Conservation (phyloP, 306 rosid genomes). For the Medicago arabica region DNA sequence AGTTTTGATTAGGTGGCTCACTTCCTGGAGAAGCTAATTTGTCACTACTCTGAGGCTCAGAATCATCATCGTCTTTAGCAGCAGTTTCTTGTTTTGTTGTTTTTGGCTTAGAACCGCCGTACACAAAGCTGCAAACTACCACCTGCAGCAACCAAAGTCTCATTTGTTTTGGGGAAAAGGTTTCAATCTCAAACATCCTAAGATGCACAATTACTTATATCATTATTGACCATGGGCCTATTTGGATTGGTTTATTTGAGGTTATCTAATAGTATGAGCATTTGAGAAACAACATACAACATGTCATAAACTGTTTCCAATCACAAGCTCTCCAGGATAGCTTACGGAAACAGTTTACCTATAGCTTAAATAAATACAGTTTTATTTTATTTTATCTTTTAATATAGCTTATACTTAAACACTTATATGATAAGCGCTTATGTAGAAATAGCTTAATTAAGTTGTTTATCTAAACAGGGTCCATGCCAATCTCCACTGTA, state of each 20-base stretch:
- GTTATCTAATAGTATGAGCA: background rate
- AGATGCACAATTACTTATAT: slow-evolving; percentile 11
- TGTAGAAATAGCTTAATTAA: background rate
- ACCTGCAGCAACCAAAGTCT: slow-evolving; percentile 62
- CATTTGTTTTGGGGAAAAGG: background rate
- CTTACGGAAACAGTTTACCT: background rate
- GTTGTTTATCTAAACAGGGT: background rate
- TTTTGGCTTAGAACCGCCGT: slow-evolving; percentile 74
- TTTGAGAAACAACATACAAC: background rate
- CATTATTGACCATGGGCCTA: background rate
- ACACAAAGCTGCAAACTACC: slow-evolving; percentile 83
- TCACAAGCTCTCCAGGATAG: background rate
- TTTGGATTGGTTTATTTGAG: background rate
- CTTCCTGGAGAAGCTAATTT: slow-evolving; percentile 60
- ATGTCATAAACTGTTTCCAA: no score
- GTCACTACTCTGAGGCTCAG: slow-evolving; percentile 59
- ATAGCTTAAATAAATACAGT: no score
- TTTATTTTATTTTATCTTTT: no score
- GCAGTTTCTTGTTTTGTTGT: slow-evolving; percentile 53
- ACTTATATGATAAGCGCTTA: background rate
- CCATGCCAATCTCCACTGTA: background rate
- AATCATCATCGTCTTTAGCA: slow-evolving; percentile 50
- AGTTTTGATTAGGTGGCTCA: slow-evolving; percentile 64
- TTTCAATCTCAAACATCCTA: slow-evolving; percentile 22
- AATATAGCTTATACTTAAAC: background rate